Evolutionary conservation across 164 flowering plant genomes (phyloP).

Genomic region (Chimonanthus praecox): DNA sequence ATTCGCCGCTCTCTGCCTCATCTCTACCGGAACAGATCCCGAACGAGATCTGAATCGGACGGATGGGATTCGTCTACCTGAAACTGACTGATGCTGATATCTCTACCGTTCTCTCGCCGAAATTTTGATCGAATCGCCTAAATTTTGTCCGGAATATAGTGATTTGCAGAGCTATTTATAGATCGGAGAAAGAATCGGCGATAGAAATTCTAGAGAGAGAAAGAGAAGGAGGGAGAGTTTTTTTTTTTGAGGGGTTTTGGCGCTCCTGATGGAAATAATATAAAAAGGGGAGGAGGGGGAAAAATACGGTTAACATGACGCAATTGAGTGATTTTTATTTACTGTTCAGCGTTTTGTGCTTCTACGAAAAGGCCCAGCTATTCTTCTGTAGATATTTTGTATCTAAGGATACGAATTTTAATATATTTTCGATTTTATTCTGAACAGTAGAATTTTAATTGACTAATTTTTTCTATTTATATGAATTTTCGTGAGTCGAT

Average conservation of each 20-base stretch:
- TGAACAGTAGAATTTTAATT: too few relatives aligned
- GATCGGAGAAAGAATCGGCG: too few relatives aligned
- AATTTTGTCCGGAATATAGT: neutral
- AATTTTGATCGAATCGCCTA: neutral
- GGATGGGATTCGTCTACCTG: neutral
- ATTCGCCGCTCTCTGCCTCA: neutral
- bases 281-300: too few relatives aligned
- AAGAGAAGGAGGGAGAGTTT: neutral
- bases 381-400: too few relatives aligned
- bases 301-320: too few relatives aligned
- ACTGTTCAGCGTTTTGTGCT: too few relatives aligned
- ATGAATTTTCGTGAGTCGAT: too few relatives aligned
- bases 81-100: neutral
- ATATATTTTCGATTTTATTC: too few relatives aligned
- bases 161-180: neutral
- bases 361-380: too few relatives aligned
- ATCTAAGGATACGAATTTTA: too few relatives aligned
- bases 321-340: too few relatives aligned
- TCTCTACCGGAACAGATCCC: neutral
- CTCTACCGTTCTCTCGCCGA: neutral
- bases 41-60: neutral
- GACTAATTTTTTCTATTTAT: too few relatives aligned
- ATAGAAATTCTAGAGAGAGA: neutral
- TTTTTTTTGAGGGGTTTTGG: neutral
- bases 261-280: neutral